Base-by-base conservation (phyloP, 805 yeast genomes). In the Blastobotrys parvus region DNA sequence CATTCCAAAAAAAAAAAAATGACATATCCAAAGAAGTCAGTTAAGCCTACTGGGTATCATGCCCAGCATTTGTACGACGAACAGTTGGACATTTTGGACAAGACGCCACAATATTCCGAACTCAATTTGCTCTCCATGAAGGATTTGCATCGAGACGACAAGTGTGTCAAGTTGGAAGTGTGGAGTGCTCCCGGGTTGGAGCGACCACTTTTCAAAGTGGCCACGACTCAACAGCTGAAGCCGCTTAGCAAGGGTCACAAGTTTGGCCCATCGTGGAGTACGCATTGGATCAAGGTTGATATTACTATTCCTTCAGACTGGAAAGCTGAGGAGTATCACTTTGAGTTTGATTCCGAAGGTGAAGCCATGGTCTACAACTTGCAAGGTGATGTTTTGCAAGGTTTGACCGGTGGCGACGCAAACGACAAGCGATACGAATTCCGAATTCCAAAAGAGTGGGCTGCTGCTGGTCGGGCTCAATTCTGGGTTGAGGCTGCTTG, bases 231-330 rank as follows among this genome's bases (percentile, higher is more conserved):
- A 18, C 78, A 82, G 11, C 65, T 64, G 57, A 49, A 50, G 7
- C 57, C 59, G 2, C 58, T 64, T 2, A 48, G 50, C 27, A 76
- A 76, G 46, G 90, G 90, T 19, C 81, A 82, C 52, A 64, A 68
- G 8, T 85, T 82, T 59, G 96, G 97, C 0, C 97, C 97, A 2
- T 82, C 90, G 15, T 89, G 97, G 97, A 80, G 89, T 44, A 81
- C 96, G 1, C 90, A 86, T 49, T 89, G 97, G 97, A 86, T 90
- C 62, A 74, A 77, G 53, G 64, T 87, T 10, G 64, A 70, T 10
- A 62, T 83, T 45, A 66, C 67, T 10, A 67, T 88, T 3, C 94
- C 95, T 0, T n/a, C n/a, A n/a, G 65, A 72, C 68, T 48, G 63
- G 6, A 58, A 66, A 17, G 65, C 68, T n/a, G 75, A 74, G 30